Conservation (phyloP, 371 early-diverging fungal species). For the Syncephalastrum monosporum region DNA sequence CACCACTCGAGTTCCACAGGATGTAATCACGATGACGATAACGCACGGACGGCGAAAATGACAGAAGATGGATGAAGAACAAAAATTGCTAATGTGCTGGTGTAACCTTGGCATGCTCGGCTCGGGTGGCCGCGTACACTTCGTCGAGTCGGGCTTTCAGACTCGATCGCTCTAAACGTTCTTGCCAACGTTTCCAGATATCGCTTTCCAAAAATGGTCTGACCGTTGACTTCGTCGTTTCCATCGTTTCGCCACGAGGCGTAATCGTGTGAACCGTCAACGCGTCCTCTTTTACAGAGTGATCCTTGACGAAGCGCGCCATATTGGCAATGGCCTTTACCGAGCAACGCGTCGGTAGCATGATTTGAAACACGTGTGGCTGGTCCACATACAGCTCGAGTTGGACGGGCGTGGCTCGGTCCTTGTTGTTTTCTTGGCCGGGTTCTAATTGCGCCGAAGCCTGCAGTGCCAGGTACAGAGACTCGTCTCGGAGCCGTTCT, state of each 20-base stretch:
- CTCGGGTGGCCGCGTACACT: conserved; percentile 6
- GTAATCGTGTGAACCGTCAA: conserved; percentile 14
- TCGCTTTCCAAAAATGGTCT: conserved; percentile 9
- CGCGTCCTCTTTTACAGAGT: conserved; percentile 3
- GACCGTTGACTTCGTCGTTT: conserved; percentile 18
- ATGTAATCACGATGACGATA: too few species aligned
- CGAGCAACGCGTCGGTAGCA: conserved; percentile 28
- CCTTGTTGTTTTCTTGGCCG: conserved; percentile 16
- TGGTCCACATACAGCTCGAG: conserved; percentile 65
- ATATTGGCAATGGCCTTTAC: conserved; percentile 20
- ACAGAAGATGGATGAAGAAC: too few species aligned
- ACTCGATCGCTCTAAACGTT: conserved; percentile 20
- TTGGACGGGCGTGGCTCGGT: conserved; percentile 22
- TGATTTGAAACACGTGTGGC: conserved; percentile 75
- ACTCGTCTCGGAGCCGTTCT: conserved; percentile 70
- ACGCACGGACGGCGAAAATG: too few species aligned
- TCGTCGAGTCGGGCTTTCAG: conserved; percentile 23
- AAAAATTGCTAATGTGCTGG: too few species aligned
- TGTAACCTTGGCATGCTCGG: too few species aligned
- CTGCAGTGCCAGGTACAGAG: conserved; percentile 38
- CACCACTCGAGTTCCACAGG: too few species aligned
- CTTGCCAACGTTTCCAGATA: conserved; percentile 30
- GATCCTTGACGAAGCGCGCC: conserved; percentile 24
- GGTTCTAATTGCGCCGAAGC: conserved; percentile 26
- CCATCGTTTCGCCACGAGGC: conserved; percentile 23